These are phyloP conservation scores for Nymphaea thermarum DNA, from an alignment of 164 flowering plant species.

Conservation along the genomic window DNA sequence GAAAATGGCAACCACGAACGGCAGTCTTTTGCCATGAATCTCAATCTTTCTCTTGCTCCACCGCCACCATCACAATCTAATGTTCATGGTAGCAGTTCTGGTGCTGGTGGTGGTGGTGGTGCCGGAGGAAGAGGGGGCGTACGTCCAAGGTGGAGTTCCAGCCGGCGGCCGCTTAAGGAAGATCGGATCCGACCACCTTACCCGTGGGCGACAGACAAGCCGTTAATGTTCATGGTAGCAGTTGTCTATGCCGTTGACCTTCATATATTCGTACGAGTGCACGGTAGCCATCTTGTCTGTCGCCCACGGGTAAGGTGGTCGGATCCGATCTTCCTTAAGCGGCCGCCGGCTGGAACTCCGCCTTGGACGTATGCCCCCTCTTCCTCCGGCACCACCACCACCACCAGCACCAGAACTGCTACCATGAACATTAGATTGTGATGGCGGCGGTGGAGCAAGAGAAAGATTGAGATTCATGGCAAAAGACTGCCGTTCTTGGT, in stretches of 20 bases:
- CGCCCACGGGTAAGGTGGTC: conserved; percentile 33
- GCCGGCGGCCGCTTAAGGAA: neutral
- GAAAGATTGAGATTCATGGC: neutral
- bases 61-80: neutral
- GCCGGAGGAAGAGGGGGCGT: too few species aligned
- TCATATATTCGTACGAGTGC: too few species aligned
- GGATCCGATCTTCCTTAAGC: conserved; percentile 1
- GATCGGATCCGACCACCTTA: conserved; percentile 15
- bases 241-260: conserved; percentile 9
- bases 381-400: too few species aligned
- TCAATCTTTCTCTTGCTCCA: neutral
- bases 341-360: neutral
- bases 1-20: too few species aligned
- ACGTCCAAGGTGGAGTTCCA: neutral
- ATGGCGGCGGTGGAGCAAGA: neutral
- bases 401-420: too few species aligned
- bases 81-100: too few species aligned
- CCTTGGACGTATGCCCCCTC: neutral
- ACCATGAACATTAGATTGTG: neutral
- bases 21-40: neutral
- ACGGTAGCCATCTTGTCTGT: neutral
- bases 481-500: too few species aligned
- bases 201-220: conserved; percentile 24
- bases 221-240: too few species aligned
- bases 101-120: too few species aligned